Conservation (phyloP, 2,329 filamentous ascomycete genomes). For the Diaporthe capsici region DNA sequence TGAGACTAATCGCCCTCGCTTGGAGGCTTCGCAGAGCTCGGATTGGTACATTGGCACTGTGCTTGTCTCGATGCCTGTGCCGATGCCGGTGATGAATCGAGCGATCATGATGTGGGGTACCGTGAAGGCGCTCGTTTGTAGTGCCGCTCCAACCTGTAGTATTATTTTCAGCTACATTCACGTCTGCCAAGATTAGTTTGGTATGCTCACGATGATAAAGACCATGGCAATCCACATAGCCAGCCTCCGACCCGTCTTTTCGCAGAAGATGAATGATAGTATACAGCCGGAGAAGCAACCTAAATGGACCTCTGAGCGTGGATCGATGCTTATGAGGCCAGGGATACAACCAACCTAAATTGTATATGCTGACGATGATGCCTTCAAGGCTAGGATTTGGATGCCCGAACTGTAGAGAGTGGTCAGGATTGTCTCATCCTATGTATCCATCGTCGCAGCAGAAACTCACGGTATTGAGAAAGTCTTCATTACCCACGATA, state of each 20-base stretch:
- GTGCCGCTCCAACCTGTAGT: constrained; percentile 45
- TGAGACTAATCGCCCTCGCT: constrained; percentile 59
- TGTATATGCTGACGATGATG: constrained; percentile 57
- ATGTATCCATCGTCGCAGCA: too few species aligned
- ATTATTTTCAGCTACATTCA: not conserved
- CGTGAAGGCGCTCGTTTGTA: constrained; percentile 51
- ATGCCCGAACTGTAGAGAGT: constrained; percentile 48
- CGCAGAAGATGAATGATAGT: constrained; percentile 43
- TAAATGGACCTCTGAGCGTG: constrained; percentile 42
- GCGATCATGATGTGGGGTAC: constrained; percentile 58
- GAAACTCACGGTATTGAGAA: constrained; percentile 49
- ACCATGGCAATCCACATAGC: constrained; percentile 47
- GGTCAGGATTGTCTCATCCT: not conserved
- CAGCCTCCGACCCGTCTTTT: constrained; percentile 44
- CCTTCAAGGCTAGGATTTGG: constrained; percentile 55
- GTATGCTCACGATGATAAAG: constrained; percentile 45
- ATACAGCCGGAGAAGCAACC: constrained; percentile 56
- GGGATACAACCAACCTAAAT: constrained; percentile 54
- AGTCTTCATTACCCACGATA: constrained; percentile 61
- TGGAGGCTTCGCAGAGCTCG: constrained; percentile 59
- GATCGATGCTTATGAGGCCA: too few species aligned
- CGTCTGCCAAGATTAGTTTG: not conserved
- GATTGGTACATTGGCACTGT: constrained; percentile 59
- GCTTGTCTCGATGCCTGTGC: constrained; percentile 49
- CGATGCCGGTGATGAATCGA: constrained; percentile 52